Evolutionary conservation across 805 yeast genomes (phyloP), one percentile per base, ranked within the genome.

Genomic region (Yamadazyma akitaensis): DNA sequence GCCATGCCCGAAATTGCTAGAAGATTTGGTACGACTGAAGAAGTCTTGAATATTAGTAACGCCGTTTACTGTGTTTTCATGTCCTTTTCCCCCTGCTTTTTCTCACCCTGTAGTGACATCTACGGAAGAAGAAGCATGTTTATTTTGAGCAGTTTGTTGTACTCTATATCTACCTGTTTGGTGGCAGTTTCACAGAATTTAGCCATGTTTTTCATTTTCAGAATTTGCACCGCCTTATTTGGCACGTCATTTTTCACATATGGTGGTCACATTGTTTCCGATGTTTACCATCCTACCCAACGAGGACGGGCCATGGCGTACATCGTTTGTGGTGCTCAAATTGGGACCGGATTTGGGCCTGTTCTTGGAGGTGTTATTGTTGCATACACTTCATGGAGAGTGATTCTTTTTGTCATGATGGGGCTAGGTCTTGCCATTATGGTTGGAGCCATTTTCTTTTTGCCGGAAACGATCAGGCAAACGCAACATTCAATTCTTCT

Each of bases 231-330:
- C n/a, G 84, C 80, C 0, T 53, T 80, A 9, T 73, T 75, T 54
- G 84, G 83, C 5, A 77, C 84, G 1, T 69, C 80, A 0, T 78
- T 79, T 49, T 78, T 80, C 60, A 63, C 77, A 33, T 66, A 79
- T 25, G 83, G 82, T 2, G 81, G 81, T 3, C 67, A 70, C 16
- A 65, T 78, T 10, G 63, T 79, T 12, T 76, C 78, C 16, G 85
- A 79, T 56, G 67, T 78, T 34, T 76, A 70, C 55, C 60, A 60
- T 5, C 83, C 83, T 0, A 67, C 65, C 16, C 72, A 76, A 51
- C 60, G 85, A 53, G 84, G 82, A 2, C 63, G 62, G 9, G 78
- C 77, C 1, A 72, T 79, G 73, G 74, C 80, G 2, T 65, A 74
- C 63, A 63, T 73, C 10, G 60, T 80, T 4, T 54, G 68, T 10